Evolutionary conservation across 192 early-diverging fungal genomes (phyloP), one percentile per base, ranked within the genome.

Genomic region (Coemansia sp.): DNA sequence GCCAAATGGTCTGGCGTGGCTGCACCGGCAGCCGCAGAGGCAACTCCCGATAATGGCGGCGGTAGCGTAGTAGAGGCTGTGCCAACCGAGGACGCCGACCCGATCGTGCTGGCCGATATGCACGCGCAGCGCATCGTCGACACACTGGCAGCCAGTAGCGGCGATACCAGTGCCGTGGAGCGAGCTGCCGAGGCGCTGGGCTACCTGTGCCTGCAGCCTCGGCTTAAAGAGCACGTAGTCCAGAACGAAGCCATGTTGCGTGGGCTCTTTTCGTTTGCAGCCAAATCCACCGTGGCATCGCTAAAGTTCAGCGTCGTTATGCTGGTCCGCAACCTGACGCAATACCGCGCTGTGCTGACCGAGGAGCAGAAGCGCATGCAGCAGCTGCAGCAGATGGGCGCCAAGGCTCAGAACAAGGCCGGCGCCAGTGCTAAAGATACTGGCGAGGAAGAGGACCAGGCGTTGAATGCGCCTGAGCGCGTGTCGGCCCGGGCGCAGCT

Each of bases 331-430:
- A 95, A 96, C 73, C 68, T 97, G 45, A 94, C 93, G 0, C 76
- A 71, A 25, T 91, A 91, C 73, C 77, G 84, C 22, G 86, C 85
- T 36, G 80, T 87, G 27, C 71, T 96, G 27, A 87, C 82, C 43
- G 89, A 92, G 37, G 92, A 95, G 71, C 90, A 98, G 68, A 79
- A 90, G 69, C 91, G 95, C 46, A 77, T 94, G 72, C 71, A 88
- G 49, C 91, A 94, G 67, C 70, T 98, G 51, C 85, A 90, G 57
- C 85, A 85, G 32, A 81, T 95, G 59, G 82, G 90, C 56, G 40
- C 47, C 27, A 60, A 86, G 56, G 68, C 84, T n/a, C 46, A 73
- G 11, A 60, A 47, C n/a, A 64, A 68, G 39, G 80, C 25, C 6
- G 63, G 39, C 1, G 19, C 49, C 7, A 14, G 11, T 27, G 25